A percentile compares a stretch with the other conserved stretches of the same genome.
phyloP scores from a whole-genome alignment of 2,329 filamentous ascomycete genomes.

The Colletotrichum nymphaeae region DNA sequence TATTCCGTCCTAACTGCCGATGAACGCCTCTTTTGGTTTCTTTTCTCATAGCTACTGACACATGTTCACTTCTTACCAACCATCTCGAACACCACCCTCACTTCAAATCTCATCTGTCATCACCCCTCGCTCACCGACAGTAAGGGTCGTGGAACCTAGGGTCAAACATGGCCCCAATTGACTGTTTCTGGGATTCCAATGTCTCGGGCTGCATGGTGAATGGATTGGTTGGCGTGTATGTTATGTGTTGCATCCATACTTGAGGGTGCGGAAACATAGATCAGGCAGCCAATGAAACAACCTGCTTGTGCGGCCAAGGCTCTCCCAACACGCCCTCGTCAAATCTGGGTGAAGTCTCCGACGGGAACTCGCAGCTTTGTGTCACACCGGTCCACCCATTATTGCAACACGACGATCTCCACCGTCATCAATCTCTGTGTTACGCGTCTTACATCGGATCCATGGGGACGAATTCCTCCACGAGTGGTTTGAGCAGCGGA shows the following conservation, averaged over 20 bases:
- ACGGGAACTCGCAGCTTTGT: constrained; percentile 12
- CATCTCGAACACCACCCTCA: constrained; percentile 21
- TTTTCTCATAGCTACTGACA: constrained; percentile 17
- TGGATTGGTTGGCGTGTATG: neutral
- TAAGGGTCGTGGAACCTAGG: constrained; percentile 12
- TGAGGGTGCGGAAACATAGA: no score
- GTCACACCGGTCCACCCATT: constrained; percentile 23
- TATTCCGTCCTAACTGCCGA: constrained; percentile 24
- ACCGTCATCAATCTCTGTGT: neutral
- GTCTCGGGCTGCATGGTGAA: constrained; percentile 34
- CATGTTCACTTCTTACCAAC: constrained; percentile 24
- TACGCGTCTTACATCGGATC: neutral
- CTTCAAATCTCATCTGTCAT: neutral
- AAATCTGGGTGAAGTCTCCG: constrained; percentile 6
- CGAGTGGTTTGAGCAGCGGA: constrained; percentile 1
- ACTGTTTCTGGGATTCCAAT: constrained; percentile 13
- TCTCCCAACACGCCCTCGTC: neutral
- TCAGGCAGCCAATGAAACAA: neutral
- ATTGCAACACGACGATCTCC: constrained; percentile 26
- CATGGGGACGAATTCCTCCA: constrained; percentile 18
- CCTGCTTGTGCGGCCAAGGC: neutral
- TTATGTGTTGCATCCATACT: neutral
- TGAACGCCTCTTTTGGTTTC: constrained; percentile 36
- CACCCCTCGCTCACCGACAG: neutral
- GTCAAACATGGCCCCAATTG: neutral